Evolutionary conservation across 179 eudicot genomes (phyloP).

Genomic region (Spinacia oleracea): DNA sequence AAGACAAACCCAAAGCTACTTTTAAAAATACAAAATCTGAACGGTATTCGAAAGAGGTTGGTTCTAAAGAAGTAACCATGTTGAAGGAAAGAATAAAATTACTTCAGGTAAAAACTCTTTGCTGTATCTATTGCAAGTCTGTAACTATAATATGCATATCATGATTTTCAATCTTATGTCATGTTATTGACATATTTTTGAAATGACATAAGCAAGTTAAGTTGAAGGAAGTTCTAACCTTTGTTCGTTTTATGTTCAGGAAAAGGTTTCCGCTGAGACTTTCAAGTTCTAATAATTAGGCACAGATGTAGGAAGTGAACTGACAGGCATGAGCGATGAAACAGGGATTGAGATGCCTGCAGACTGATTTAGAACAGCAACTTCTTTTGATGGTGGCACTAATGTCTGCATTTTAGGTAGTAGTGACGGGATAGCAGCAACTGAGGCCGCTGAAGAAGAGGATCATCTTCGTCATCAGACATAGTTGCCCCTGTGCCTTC

Average conservation of each 20-base stretch:
- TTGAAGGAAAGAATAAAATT: constrained; percentile 69
- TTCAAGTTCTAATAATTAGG: too few relatives aligned
- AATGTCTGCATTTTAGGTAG: constrained; percentile 32
- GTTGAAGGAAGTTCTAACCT: too few relatives aligned
- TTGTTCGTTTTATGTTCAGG: constrained; percentile 5
- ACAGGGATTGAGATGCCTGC: constrained; percentile 29
- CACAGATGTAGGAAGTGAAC: constrained; percentile 27
- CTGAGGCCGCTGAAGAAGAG: constrained; percentile 27
- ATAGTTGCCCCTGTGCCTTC: constrained; percentile 86
- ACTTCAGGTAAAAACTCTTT: constrained; percentile 62
- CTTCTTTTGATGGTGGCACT: constrained; percentile 32
- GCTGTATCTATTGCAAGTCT: not conserved
- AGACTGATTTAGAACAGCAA: constrained; percentile 19
- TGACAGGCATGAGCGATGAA: constrained; percentile 11
- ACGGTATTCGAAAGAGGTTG: too few relatives aligned
- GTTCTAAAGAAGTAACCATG: too few relatives aligned
- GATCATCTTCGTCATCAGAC: constrained; percentile 83
- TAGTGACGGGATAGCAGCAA: too few relatives aligned
- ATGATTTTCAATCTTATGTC: not conserved
- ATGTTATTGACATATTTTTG: not conserved
- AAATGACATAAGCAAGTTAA: too few relatives aligned
- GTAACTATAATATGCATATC: not conserved
- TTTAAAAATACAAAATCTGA: too few relatives aligned
- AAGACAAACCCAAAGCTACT: too few relatives aligned
- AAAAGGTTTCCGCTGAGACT: constrained; percentile 31